Conservation (phyloP, 2,329 filamentous ascomycete species). For the Diatrype stigma region DNA sequence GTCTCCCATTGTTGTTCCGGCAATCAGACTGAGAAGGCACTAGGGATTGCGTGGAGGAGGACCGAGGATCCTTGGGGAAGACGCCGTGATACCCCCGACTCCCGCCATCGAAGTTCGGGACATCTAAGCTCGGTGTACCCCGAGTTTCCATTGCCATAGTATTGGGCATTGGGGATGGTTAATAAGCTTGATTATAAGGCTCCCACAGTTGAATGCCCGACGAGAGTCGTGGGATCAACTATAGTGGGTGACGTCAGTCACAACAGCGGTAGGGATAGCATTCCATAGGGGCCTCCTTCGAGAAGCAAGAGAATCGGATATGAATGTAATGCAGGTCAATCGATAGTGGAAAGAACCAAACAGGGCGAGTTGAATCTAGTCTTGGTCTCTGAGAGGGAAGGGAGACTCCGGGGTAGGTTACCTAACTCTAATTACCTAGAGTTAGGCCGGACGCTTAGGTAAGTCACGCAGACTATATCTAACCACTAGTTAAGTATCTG, state of each 20-base stretch:
- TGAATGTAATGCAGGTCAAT: background rate
- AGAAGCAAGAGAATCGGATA: background rate
- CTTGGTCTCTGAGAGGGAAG: too few relatives aligned
- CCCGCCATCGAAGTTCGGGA: slow-evolving; percentile 2
- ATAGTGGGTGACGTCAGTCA: background rate
- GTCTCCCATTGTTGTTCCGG: slow-evolving; percentile 32
- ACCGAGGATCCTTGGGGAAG: slow-evolving; percentile 37
- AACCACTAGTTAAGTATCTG: too few relatives aligned
- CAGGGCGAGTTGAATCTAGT: too few relatives aligned
- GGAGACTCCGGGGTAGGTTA: too few relatives aligned
- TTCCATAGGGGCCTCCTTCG: background rate
- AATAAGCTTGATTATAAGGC: background rate
- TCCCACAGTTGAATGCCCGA: background rate
- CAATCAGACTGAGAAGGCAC: slow-evolving; percentile 21
- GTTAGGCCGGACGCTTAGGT: too few relatives aligned
- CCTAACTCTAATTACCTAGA: too few relatives aligned
- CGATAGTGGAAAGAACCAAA: background rate
- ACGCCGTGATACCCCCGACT: slow-evolving; percentile 15
- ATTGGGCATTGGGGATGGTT: background rate
- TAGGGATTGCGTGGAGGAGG: slow-evolving; percentile 43
- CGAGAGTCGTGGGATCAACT: background rate
- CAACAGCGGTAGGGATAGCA: background rate
- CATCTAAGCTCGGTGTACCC: slow-evolving; percentile 1
- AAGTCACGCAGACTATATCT: too few relatives aligned
- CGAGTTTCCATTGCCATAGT: background rate